phyloP scores from a whole-genome alignment of 495 filamentous ascomycete genomes.

The Xylaria longipes region DNA sequence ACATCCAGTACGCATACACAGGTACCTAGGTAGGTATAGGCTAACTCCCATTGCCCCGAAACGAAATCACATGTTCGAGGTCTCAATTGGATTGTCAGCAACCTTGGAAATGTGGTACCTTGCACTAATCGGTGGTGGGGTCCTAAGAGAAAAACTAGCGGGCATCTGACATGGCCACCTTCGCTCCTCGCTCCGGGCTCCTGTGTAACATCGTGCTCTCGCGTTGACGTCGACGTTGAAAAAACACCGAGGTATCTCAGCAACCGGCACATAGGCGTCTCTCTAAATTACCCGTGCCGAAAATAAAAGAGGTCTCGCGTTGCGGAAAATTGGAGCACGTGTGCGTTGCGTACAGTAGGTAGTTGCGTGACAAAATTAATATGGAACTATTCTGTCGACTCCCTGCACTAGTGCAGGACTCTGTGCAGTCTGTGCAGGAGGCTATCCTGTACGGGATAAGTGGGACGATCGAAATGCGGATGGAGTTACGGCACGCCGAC shows the following conservation, averaged over 20 bases:
- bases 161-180: slow-evolving; percentile 6
- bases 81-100: slow-evolving; percentile 14
- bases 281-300: slow-evolving; percentile 1
- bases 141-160: background rate
- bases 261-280: background rate
- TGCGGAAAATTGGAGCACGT: background rate
- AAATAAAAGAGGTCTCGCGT: background rate
- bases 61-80: slow-evolving; percentile 20
- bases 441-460: background rate
- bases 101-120: slow-evolving; percentile 12
- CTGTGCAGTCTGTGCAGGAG: too few species aligned
- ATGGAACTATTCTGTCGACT: background rate
- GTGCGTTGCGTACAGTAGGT: background rate
- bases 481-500: slow-evolving; percentile 9
- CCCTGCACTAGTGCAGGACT: background rate
- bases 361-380: background rate
- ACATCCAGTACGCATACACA: background rate
- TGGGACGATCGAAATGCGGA: background rate
- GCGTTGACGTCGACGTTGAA: background rate
- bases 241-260: background rate
- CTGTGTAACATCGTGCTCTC: slow-evolving; percentile 9
- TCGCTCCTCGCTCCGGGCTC: background rate
- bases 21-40: background rate
- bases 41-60: slow-evolving; percentile 12
- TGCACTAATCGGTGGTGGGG: background rate